A percentile compares a stretch with the other conserved stretches of the same genome.
These are phyloP conservation scores for Didymella pomorum DNA, from an alignment of 2,329 filamentous ascomycete genomes.

Conservation along the genomic window DNA sequence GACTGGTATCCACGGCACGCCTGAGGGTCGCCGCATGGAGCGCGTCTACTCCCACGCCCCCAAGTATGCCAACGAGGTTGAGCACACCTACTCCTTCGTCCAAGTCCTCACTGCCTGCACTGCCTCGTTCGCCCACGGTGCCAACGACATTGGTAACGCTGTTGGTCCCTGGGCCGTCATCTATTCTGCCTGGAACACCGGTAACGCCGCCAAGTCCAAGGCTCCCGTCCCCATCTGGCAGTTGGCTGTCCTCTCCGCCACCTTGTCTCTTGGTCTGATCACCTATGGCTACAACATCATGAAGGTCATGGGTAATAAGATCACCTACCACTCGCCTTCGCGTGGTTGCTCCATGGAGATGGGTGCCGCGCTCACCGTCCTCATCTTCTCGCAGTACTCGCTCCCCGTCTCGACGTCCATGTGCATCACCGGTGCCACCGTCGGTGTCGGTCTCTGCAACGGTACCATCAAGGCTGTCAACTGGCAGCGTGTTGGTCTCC, in stretches of 20 bases:
- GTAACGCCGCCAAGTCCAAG: constrained; percentile 67
- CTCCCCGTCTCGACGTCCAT: constrained; percentile 73
- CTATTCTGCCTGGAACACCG: constrained; percentile 61
- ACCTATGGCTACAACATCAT: constrained; percentile 87
- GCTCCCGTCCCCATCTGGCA: constrained; percentile 77
- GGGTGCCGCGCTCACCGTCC: constrained; percentile 78
- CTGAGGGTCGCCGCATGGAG: constrained; percentile 75
- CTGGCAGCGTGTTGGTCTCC: constrained; percentile 72
- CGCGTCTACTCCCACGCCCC: constrained; percentile 65
- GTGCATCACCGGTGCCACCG: constrained; percentile 82
- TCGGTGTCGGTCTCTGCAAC: constrained; percentile 81
- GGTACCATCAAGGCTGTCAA: constrained; percentile 76
- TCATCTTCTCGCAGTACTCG: constrained; percentile 77
- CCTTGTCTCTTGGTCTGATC: constrained; percentile 70
- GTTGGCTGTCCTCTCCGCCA: constrained; percentile 71
- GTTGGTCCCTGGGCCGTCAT: constrained; percentile 51
- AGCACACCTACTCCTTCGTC: constrained; percentile 57
- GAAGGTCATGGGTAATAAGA: constrained; percentile 86
- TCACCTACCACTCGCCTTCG: constrained; percentile 72
- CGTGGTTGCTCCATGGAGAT: constrained; percentile 76
- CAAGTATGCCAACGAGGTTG: constrained; percentile 51
- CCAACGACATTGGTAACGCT: constrained; percentile 67
- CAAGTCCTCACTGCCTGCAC: constrained; percentile 59
- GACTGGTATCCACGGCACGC: constrained; percentile 73
- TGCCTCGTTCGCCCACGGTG: constrained; percentile 66